Evolutionary conservation across 2,329 filamentous ascomycete species (phyloP).

Genomic region (Aureobasidium leucospermi): DNA sequence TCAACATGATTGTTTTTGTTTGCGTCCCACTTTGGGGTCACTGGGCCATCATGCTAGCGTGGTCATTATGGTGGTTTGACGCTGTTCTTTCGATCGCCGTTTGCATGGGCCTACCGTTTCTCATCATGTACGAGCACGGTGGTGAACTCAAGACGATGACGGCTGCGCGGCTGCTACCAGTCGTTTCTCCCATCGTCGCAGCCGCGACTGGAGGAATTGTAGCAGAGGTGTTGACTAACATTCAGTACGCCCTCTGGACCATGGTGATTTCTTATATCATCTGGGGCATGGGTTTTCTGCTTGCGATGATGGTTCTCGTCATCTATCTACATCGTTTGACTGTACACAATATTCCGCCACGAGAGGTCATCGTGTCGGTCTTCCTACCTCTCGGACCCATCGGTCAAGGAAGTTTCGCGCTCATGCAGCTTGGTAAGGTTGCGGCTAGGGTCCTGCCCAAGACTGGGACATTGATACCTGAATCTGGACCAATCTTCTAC

Average conservation of each 20-base stretch:
- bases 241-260: constrained; percentile 52
- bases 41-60: constrained; percentile 16
- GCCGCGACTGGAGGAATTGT: constrained; percentile 58
- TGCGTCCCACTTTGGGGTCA: constrained; percentile 24
- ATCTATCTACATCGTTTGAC: constrained; percentile 65
- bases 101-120: constrained; percentile 18
- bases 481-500: constrained; percentile 48
- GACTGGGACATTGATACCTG: background rate
- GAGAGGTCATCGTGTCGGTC: constrained; percentile 61
- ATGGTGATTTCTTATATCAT: constrained; percentile 58
- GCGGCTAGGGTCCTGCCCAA: constrained; percentile 35
- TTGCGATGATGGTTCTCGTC: constrained; percentile 56
- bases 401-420: constrained; percentile 58
- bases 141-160: constrained; percentile 48
- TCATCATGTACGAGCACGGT: constrained; percentile 14
- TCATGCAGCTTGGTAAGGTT: constrained; percentile 44
- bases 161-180: constrained; percentile 57
- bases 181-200: constrained; percentile 60
- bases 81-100: constrained; percentile 14
- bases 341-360: constrained; percentile 58
- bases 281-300: constrained; percentile 57
- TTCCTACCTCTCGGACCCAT: constrained; percentile 62
- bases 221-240: constrained; percentile 51
- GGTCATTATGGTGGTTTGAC: constrained; percentile 21
- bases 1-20: constrained; percentile 22